Base-by-base conservation (phyloP, 306 rosid species). In the Cicer cuneatum region DNA sequence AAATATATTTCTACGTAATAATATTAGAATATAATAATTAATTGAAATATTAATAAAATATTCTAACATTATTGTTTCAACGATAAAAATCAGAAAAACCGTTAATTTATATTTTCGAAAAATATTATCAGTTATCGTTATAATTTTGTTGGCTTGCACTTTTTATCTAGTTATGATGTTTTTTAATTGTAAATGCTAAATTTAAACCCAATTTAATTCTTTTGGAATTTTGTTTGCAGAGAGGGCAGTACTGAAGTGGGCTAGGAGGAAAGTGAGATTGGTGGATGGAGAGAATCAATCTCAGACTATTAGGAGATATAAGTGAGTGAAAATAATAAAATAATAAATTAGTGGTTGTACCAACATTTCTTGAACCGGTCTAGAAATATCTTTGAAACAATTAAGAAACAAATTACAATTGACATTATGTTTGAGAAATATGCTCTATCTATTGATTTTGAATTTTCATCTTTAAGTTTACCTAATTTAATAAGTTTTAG, bases 151-250 rank as follows among this genome's bases (percentile, higher is more conserved):
- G 29, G 2, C 29, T 21, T 21, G 29, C 29, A 21, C 29, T 21
- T 21, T 13, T 47, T 13, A 47, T 47, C 24, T 7, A 15, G 24
- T 8, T 51, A 15, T 2, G 2, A 63, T 63, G 43, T 8, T 45
- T 63, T 51, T 61, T 3, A 47, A 61, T 64, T 75, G 29, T 40
- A n/a, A 46, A 1, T 13, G 29, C 41, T 64, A 14, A 21, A 21
- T 21, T 21, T 21, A 21, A 4, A 63, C 45, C n/a, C 12, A 65
- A 41, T 41, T 58, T 7, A 14, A 59, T 59, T 59, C 2, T 37
- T 47, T 37, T 59, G 7, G 13, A 58, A 47, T 10, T 69, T 47
- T 9, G 56, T 12, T 69, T 59, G 47, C 37, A 69, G 71, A n/a
- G 61, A 7, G 48, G 67, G 65, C 6, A 2, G 5, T 61, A 37